Evolutionary conservation across 768 basidiomycete species (phyloP).

Genomic region (Pisolithus microcarpus): DNA sequence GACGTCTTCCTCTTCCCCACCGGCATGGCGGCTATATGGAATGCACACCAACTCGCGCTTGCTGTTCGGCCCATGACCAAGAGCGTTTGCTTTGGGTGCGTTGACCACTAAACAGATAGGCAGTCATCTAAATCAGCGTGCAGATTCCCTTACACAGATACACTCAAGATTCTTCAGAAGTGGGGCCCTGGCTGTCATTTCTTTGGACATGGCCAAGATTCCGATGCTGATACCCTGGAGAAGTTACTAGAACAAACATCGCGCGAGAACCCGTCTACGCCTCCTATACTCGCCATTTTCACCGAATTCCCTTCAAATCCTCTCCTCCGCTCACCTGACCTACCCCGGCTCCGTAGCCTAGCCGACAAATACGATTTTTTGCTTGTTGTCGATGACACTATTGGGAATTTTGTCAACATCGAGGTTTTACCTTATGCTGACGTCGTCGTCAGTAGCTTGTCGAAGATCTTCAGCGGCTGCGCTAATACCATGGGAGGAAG

Average conservation of each 20-base stretch:
- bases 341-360: conserved; percentile 63
- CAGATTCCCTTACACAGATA: conserved; percentile 94
- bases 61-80: conserved; percentile 51
- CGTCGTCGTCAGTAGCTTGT: conserved; percentile 84
- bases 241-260: conserved; percentile 44
- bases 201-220: conserved; percentile 70
- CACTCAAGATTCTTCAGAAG: conserved; percentile 87
- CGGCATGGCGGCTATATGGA: conserved; percentile 96
- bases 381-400: conserved; percentile 88
- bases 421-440: conserved; percentile 83
- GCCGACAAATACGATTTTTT: conserved; percentile 87
- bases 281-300: conserved; percentile 74
- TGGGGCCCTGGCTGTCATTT: conserved; percentile 95
- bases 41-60: conserved; percentile 67
- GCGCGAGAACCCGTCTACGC: conserved; percentile 31
- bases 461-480: conserved; percentile 92
- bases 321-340: conserved; percentile 75
- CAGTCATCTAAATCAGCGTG: too few species aligned
- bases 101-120: conserved; percentile 2
- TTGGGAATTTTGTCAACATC: conserved; percentile 92
- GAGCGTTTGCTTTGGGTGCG: conserved; percentile 92
- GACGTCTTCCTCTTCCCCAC: conserved; percentile 85
- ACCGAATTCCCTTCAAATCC: conserved; percentile 97
- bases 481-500: conserved; percentile 97
- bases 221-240: conserved; percentile 71